Percentiles rank a stretch among this genome's conserved stretches.
Conservation (phyloP, 305 asterid species). For the Stenogyne calaminthoides region DNA sequence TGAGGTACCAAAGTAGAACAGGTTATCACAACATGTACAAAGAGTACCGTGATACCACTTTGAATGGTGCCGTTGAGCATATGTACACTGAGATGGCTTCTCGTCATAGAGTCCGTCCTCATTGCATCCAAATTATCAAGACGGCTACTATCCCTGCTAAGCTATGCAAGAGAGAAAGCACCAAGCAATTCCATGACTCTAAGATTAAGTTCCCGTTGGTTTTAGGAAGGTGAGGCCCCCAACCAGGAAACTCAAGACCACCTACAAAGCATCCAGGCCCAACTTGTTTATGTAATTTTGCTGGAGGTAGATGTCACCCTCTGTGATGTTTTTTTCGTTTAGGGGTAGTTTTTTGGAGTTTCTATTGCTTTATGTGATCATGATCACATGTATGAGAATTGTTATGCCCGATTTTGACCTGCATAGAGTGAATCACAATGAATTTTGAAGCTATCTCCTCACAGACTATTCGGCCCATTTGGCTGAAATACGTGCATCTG, state of each 20-base stretch:
- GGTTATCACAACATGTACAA: constrained; percentile 34
- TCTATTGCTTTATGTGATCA: not conserved
- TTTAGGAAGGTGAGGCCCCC: constrained; percentile 47
- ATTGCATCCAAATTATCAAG: constrained; percentile 46
- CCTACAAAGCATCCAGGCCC: constrained; percentile 46
- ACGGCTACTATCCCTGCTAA: constrained; percentile 47
- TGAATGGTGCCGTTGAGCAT: constrained; percentile 37
- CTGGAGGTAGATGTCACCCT: not conserved
- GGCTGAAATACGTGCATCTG: not conserved
- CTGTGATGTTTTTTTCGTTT: not conserved
- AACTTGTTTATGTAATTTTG: constrained; percentile 40
- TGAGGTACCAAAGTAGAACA: constrained; percentile 29
- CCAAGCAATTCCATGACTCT: constrained; percentile 48
- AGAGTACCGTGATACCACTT: constrained; percentile 37
- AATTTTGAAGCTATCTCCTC: not conserved
- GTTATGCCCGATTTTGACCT: constrained; percentile 1
- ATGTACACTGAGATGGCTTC: constrained; percentile 55
- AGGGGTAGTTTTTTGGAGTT: not conserved
- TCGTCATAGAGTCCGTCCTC: constrained; percentile 42
- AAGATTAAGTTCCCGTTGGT: constrained; percentile 46
- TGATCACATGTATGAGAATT: not conserved
- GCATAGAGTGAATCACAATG: not conserved
- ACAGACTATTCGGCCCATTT: not conserved
- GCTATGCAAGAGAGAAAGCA: constrained; percentile 48
- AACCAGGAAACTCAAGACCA: constrained; percentile 42